These are phyloP conservation scores for Vanilla planifolia DNA, from an alignment of 106 monocot genomes.

Conservation along the genomic window DNA sequence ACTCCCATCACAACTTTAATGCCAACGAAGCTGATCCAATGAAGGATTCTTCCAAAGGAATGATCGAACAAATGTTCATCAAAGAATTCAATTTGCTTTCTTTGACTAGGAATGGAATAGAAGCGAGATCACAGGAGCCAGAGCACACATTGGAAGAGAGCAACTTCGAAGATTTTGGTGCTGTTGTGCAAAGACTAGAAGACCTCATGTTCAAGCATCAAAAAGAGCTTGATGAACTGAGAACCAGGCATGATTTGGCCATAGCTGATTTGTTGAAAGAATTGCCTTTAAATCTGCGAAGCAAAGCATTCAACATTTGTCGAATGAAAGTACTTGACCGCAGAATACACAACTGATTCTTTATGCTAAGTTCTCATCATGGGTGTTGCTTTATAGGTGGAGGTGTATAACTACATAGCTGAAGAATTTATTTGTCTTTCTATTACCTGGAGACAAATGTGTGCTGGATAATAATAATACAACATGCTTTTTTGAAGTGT, in stretches of 20 bases:
- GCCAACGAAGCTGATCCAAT: neutral
- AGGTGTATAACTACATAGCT: too few relatives aligned
- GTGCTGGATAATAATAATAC: too few relatives aligned
- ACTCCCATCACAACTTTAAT: neutral
- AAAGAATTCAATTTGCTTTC: neutral
- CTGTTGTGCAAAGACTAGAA: slow-evolving; percentile 22
- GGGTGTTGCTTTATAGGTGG: too few relatives aligned
- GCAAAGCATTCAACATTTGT: slow-evolving; percentile 14
- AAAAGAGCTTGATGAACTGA: slow-evolving; percentile 43
- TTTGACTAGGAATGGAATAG: too few relatives aligned
- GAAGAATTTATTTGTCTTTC: too few relatives aligned
- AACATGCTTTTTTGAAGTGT: too few relatives aligned
- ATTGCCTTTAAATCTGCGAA: slow-evolving; percentile 31
- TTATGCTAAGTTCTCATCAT: too few relatives aligned
- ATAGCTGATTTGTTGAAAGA: slow-evolving; percentile 31
- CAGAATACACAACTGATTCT: too few relatives aligned
- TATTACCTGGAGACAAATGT: too few relatives aligned
- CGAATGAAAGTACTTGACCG: slow-evolving; percentile 17
- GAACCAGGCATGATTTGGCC: slow-evolving; percentile 38
- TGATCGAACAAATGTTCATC: neutral
- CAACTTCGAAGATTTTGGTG: slow-evolving; percentile 17
- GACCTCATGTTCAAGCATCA: slow-evolving; percentile 35
- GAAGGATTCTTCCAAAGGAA: neutral
- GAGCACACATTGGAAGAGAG: slow-evolving; percentile 1
- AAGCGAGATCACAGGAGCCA: too few relatives aligned